These are phyloP conservation scores for Pichia cephalocereana DNA, from an alignment of 805 yeast genomes.

Conservation along the genomic window DNA sequence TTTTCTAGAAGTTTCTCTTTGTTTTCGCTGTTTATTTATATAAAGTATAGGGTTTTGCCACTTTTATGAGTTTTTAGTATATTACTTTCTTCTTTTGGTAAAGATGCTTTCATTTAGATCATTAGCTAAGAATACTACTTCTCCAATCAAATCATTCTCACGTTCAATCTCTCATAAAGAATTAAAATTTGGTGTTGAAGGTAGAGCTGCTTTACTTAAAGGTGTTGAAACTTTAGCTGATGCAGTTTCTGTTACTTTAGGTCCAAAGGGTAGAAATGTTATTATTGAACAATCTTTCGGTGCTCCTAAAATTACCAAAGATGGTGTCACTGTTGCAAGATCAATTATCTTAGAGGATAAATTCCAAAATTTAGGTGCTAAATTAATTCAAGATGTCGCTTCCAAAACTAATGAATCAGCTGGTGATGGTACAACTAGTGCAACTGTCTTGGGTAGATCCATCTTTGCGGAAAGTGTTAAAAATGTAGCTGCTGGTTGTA, in stretches of 20 bases:
- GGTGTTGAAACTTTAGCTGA: slow-evolving; percentile 95
- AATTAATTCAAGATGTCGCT: slow-evolving; percentile 91
- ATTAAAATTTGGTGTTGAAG: slow-evolving; percentile 93
- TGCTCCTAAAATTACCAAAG: slow-evolving; percentile 96
- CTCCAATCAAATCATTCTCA: slow-evolving; percentile 27
- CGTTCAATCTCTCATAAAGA: slow-evolving; percentile 63
- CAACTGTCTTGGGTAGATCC: slow-evolving; percentile 92
- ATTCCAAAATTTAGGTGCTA: slow-evolving; percentile 95
- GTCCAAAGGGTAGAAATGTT: slow-evolving; percentile 97
- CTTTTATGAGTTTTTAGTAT: too few species aligned
- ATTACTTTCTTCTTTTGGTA: too few species aligned
- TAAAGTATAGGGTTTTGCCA: too few species aligned
- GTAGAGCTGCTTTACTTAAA: slow-evolving; percentile 84
- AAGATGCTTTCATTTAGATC: slow-evolving; percentile 1
- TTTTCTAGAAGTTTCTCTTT: too few species aligned
- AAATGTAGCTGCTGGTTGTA: slow-evolving; percentile 98
- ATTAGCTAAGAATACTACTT: slow-evolving; percentile 28
- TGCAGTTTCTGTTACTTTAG: slow-evolving; percentile 93
- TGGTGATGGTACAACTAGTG: slow-evolving; percentile 98
- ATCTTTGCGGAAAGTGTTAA: slow-evolving; percentile 92
- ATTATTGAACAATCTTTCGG: slow-evolving; percentile 95
- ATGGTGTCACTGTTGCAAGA: slow-evolving; percentile 95
- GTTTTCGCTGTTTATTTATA: too few species aligned
- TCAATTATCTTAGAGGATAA: slow-evolving; percentile 76
- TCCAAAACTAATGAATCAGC: slow-evolving; percentile 95